A percentile compares a stretch with the other conserved stretches of the same genome.
These are phyloP conservation scores for Apiospora phragmitis DNA, from an alignment of 2,329 filamentous ascomycete genomes.

Conservation along the genomic window DNA sequence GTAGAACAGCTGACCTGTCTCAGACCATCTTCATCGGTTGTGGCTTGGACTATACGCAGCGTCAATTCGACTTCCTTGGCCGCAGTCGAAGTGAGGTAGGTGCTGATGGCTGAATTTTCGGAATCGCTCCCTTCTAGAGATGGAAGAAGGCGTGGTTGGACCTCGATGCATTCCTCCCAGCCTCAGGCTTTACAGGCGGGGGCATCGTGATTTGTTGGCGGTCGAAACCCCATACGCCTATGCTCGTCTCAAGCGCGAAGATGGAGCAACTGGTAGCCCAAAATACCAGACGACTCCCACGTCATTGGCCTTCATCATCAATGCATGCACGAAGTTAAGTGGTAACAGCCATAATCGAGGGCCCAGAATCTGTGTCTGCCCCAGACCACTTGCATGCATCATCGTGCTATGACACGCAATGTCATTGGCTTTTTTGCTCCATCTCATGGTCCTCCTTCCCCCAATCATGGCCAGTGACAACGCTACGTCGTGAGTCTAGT, in stretches of 20 bases:
- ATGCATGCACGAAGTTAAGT: neutral
- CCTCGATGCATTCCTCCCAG: slow-evolving; percentile 4
- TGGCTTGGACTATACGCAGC: neutral
- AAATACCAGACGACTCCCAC: neutral
- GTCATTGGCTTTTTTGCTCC: neutral
- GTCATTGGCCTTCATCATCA: slow-evolving; percentile 1
- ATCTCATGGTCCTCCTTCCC: neutral
- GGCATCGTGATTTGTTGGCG: neutral
- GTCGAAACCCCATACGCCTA: neutral
- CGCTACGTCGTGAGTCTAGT: neutral
- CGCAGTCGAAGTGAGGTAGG: neutral
- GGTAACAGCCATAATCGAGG: neutral
- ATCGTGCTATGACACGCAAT: slow-evolving; percentile 4
- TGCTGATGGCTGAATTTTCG: neutral
- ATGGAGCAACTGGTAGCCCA: neutral
- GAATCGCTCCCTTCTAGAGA: neutral
- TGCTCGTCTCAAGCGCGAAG: neutral
- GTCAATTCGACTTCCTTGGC: neutral
- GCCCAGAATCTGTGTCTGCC: neutral
- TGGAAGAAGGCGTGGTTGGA: neutral
- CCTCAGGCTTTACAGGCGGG: slow-evolving; percentile 1
- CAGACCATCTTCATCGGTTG: neutral
- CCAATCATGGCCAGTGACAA: neutral
- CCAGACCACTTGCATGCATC: neutral
- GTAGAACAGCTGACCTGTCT: neutral